These are phyloP conservation scores for Eremothecium gossypii DNA, from an alignment of 1,139 yeast species.

Conservation along the genomic window DNA sequence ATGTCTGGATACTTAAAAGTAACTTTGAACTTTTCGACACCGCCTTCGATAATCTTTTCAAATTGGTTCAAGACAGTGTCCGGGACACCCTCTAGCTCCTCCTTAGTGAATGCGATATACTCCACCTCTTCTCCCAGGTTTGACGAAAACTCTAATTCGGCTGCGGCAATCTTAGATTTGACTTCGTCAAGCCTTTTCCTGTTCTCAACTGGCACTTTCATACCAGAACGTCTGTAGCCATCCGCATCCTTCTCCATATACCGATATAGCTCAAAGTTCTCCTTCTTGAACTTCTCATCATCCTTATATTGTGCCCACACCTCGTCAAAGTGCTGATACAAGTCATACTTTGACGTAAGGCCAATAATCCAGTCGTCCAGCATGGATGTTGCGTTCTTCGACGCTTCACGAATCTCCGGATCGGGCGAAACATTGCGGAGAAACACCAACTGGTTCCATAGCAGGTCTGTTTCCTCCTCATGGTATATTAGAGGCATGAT, in stretches of 20 bases:
- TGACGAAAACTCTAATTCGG: constrained; percentile 49
- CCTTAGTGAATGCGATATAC: constrained; percentile 45
- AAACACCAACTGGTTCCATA: constrained; percentile 47
- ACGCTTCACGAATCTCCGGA: constrained; percentile 59
- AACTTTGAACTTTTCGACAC: constrained; percentile 43
- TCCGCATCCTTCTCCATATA: constrained; percentile 47
- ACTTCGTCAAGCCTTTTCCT: constrained; percentile 51
- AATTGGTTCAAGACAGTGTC: constrained; percentile 50
- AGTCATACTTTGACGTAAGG: constrained; percentile 57
- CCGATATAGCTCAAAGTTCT: constrained; percentile 48
- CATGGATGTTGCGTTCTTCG: constrained; percentile 51
- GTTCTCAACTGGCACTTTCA: constrained; percentile 47
- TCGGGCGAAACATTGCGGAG: constrained; percentile 60
- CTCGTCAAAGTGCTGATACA: constrained; percentile 48
- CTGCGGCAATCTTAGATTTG: constrained; percentile 48
- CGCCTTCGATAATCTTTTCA: constrained; percentile 37
- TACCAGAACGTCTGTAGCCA: constrained; percentile 57
- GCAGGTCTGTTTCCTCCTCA: constrained; percentile 39
- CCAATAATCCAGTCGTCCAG: constrained; percentile 53
- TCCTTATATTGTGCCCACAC: constrained; percentile 34
- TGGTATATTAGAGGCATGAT: constrained; percentile 43
- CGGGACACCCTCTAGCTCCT: constrained; percentile 70
- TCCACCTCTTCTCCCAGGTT: constrained; percentile 68
- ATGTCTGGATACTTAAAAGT: constrained; percentile 77
- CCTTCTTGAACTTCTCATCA: constrained; percentile 22